Evolutionary conservation across 2,329 filamentous ascomycete species (phyloP).

Genomic region (Penicillium verrucosum): DNA sequence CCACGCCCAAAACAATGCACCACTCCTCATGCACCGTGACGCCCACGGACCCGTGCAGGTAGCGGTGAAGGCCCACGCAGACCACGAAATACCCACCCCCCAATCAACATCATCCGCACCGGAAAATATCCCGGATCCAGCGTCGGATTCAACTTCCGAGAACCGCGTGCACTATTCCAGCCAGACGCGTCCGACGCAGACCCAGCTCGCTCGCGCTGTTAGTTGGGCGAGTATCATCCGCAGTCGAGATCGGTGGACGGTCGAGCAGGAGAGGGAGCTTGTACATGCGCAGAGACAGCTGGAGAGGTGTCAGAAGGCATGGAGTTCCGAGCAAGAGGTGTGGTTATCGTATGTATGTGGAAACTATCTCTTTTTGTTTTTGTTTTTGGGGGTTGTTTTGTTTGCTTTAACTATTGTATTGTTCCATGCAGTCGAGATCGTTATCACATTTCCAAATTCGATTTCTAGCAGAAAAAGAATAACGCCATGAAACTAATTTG

Average conservation of each 20-base stretch:
- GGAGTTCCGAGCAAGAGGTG: conserved; percentile 37
- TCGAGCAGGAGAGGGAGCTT: conserved; percentile 30
- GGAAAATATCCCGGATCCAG: background rate
- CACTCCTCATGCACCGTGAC: conserved; percentile 18
- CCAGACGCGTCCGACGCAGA: conserved; percentile 11
- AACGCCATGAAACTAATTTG: background rate
- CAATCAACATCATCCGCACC: background rate
- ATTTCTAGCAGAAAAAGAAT: background rate
- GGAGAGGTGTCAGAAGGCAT: conserved; percentile 35
- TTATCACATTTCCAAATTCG: background rate
- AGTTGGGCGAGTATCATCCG: conserved; percentile 34
- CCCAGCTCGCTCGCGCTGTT: conserved; percentile 24
- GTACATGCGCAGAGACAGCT: conserved; percentile 28
- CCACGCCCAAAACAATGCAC: background rate
- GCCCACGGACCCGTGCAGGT: conserved; percentile 19
- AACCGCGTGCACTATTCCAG: conserved; percentile 7
- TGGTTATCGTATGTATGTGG: conserved; percentile 35
- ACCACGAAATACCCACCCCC: background rate
- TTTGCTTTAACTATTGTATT: background rate
- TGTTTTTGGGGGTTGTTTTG: background rate
- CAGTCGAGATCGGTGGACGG: conserved; percentile 28
- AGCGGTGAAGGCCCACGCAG: conserved; percentile 21
- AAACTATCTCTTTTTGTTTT: background rate
- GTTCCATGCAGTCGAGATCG: background rate
- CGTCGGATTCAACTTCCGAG: conserved; percentile 13